Conservation (phyloP, 306 rosid genomes). For the Dryas drummondii region DNA sequence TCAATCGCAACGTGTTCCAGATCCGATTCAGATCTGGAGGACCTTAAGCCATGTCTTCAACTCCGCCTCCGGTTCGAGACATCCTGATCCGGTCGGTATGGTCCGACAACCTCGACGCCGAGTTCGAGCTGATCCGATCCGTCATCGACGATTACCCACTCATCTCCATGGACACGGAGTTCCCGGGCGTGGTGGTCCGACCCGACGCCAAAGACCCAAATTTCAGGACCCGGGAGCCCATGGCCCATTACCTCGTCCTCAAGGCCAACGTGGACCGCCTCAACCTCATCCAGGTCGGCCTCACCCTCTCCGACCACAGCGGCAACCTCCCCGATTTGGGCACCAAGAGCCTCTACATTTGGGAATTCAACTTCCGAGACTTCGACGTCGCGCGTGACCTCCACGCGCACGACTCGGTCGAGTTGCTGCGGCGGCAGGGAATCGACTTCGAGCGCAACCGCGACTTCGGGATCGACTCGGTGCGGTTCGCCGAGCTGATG, state of each 20-base stretch:
- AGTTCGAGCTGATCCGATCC: slow-evolving; percentile 46
- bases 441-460: slow-evolving; percentile 55
- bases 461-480: slow-evolving; percentile 42
- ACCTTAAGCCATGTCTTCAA: slow-evolving; percentile 27
- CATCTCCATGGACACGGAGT: slow-evolving; percentile 78
- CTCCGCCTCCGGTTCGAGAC: slow-evolving; percentile 11
- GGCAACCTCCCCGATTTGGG: slow-evolving; percentile 63
- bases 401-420: slow-evolving; percentile 59
- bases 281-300: slow-evolving; percentile 65
- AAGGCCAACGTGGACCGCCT: slow-evolving; percentile 78
- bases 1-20: too few species aligned
- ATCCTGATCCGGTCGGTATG: slow-evolving; percentile 57
- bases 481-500: slow-evolving; percentile 54
- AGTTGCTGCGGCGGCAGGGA: slow-evolving; percentile 55
- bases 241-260: slow-evolving; percentile 41
- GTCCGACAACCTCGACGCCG: slow-evolving; percentile 50
- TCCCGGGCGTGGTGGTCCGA: slow-evolving; percentile 66
- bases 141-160: slow-evolving; percentile 37
- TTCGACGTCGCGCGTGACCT: slow-evolving; percentile 56
- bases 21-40: slow-evolving; percentile 19
- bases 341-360: slow-evolving; percentile 29
- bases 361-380: slow-evolving; percentile 72
- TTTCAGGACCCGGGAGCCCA: slow-evolving; percentile 3
- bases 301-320: slow-evolving; percentile 45
- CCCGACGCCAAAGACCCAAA: slow-evolving; percentile 31